These are phyloP conservation scores for Colletotrichum liriopes DNA, from an alignment of 2,329 filamentous ascomycete genomes.

Conservation along the genomic window DNA sequence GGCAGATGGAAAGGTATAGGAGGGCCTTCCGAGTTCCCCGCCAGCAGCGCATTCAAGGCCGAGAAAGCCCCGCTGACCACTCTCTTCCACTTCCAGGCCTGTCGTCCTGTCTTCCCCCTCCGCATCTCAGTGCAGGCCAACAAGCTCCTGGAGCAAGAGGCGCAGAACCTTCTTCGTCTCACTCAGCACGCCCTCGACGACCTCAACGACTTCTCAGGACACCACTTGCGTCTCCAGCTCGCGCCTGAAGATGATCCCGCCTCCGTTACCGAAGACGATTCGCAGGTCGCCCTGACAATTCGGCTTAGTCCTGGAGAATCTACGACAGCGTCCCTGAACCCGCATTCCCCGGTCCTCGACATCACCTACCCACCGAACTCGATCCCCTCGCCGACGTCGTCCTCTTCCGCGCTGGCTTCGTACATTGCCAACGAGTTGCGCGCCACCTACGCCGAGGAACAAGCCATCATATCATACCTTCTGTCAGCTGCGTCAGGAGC, in stretches of 20 bases:
- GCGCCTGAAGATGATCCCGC: conserved; percentile 56
- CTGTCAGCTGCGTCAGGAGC: conserved; percentile 73
- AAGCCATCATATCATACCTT: conserved; percentile 85
- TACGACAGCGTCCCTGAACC: conserved; percentile 75
- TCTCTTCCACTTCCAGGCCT: conserved; percentile 71
- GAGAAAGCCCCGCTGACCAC: conserved; percentile 10
- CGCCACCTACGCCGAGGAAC: conserved; percentile 87
- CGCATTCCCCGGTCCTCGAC: conserved; percentile 80
- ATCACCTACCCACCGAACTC: conserved; percentile 82
- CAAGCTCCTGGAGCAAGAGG: conserved; percentile 76
- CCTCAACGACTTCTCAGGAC: conserved; percentile 87
- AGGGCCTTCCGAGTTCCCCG: conserved; percentile 45
- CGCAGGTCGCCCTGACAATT: conserved; percentile 77
- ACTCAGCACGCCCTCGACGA: conserved; percentile 91
- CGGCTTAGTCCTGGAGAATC: conserved; percentile 77
- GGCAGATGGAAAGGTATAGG: conserved; percentile 87
- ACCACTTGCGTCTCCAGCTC: conserved; percentile 83
- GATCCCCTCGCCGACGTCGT: conserved; percentile 76
- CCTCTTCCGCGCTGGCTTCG: conserved; percentile 80
- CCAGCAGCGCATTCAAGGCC: not conserved
- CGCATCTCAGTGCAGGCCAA: conserved; percentile 84
- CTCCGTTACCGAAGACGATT: conserved; percentile 56
- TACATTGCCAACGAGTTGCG: conserved; percentile 86
- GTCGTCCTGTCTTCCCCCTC: conserved; percentile 89
- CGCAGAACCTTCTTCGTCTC: conserved; percentile 81